A percentile compares a stretch with the other conserved stretches of the same genome.
Conservation (phyloP, 2,329 filamentous ascomycete genomes). For the Fusarium mangiferae region DNA sequence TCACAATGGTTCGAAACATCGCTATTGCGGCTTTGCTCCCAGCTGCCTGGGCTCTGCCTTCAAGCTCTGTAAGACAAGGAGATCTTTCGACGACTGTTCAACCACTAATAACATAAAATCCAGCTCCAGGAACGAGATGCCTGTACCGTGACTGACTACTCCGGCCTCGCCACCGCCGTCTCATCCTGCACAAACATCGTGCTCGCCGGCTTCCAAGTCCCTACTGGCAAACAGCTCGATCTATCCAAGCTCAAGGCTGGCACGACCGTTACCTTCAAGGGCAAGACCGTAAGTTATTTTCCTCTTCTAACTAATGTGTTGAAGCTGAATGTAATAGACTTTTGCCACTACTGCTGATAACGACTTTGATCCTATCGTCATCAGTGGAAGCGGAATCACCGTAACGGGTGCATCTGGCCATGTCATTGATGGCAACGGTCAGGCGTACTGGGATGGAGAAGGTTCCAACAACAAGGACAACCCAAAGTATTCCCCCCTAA, state of each 20-base stretch:
- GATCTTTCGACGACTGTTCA: accelerated
- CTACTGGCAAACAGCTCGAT: constrained; percentile 8
- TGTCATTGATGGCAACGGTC: constrained; percentile 8
- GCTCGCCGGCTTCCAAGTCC: constrained; percentile 15
- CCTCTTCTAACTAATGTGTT: accelerated
- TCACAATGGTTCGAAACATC: background rate
- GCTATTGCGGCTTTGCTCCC: background rate
- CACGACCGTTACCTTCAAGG: background rate
- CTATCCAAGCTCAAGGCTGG: background rate
- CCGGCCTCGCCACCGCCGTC: background rate
- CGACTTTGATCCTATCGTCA: constrained; percentile 3
- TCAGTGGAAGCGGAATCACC: constrained; percentile 16
- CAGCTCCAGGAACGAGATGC: background rate
- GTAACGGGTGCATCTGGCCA: constrained; percentile 21
- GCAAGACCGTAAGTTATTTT: background rate
- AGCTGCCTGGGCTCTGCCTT: background rate
- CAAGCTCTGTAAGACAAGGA: background rate
- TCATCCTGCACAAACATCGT: constrained; percentile 17
- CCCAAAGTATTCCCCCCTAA: constrained; percentile 20
- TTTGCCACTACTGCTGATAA: background rate
- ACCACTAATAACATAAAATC: accelerated
- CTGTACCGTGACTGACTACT: background rate
- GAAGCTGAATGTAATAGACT: background rate
- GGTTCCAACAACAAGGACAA: constrained; percentile 3
- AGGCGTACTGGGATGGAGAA: constrained; percentile 23